Evolutionary conservation across 345 rosid genomes (phyloP).

Genomic region (Balakata baccata): DNA sequence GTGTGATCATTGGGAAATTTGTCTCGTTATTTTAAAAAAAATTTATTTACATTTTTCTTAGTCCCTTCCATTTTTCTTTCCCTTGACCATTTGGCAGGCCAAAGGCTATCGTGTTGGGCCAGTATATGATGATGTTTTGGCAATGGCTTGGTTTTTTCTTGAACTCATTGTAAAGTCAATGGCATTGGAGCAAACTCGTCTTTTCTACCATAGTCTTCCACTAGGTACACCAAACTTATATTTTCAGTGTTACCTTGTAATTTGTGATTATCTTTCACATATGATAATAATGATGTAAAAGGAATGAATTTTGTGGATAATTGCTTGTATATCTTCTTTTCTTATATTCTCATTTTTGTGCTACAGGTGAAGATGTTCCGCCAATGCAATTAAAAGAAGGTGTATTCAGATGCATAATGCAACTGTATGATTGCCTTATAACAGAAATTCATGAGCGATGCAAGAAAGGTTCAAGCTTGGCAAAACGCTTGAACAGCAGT

Average conservation of each 20-base stretch:
- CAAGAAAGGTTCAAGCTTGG: conserved; percentile 94
- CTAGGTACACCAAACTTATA: conserved; percentile 46
- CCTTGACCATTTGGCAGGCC: conserved; percentile 53
- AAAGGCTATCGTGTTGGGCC: conserved; percentile 99
- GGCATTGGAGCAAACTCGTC: conserved; percentile 95
- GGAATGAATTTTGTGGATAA: not conserved
- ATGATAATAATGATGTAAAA: not conserved
- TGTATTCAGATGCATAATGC: conserved; percentile 86
- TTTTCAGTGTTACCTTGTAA: not conserved
- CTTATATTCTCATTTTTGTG: conserved; percentile 10
- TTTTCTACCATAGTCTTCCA: conserved; percentile 81
- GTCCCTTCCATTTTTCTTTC: not conserved
- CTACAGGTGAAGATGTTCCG: conserved; percentile 92
- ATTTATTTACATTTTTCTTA: not conserved
- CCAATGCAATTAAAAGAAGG: conserved; percentile 97
- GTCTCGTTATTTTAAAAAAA: not conserved
- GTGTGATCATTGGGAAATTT: not conserved
- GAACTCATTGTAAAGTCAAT: conserved; percentile 96
- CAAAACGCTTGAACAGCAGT: conserved; percentile 93
- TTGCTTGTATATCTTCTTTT: not conserved
- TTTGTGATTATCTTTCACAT: too few relatives aligned
- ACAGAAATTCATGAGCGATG: conserved; percentile 98
- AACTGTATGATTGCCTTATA: conserved; percentile 90
- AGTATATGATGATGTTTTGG: conserved; percentile 93
- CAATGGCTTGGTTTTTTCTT: conserved; percentile 99